Conservation (phyloP, 768 basidiomycete species). For the Trametes elegans region DNA sequence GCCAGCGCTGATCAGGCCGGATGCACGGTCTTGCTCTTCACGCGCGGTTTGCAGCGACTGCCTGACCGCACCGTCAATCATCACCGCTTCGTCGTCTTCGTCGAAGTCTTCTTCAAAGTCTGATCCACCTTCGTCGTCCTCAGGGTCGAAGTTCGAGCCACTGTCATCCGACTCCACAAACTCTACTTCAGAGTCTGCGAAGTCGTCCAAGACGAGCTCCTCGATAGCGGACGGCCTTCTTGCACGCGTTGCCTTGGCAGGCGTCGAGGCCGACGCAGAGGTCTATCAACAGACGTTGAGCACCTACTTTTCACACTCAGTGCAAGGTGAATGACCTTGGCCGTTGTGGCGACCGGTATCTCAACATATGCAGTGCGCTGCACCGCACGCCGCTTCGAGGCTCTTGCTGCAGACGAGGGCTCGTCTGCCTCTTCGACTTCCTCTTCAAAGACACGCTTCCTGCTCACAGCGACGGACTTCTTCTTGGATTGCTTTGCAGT, state of each 20-base stretch:
- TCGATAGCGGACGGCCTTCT: background rate
- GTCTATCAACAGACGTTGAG: background rate
- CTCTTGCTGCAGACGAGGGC: slow-evolving; percentile 8
- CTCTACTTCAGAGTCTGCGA: slow-evolving; percentile 22
- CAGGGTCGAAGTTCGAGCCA: slow-evolving; percentile 59
- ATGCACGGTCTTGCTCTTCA: slow-evolving; percentile 25
- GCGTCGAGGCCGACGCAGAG: background rate
- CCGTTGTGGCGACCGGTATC: slow-evolving; percentile 12
- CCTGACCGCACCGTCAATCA: slow-evolving; percentile 57
- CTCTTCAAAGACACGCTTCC: slow-evolving; percentile 15
- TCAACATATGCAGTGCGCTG: slow-evolving; percentile 24
- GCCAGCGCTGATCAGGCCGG: slow-evolving; percentile 35
- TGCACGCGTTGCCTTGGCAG: slow-evolving; percentile 6
- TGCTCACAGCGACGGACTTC: slow-evolving; percentile 13
- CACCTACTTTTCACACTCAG: background rate
- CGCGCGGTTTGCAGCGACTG: slow-evolving; percentile 44
- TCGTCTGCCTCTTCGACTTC: slow-evolving; percentile 4
- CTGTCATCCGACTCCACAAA: slow-evolving; percentile 53
- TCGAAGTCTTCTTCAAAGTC: slow-evolving; percentile 7
- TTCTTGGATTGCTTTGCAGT: background rate
- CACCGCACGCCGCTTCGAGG: slow-evolving; percentile 22
- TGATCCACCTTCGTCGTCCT: slow-evolving; percentile 26
- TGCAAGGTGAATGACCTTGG: slow-evolving; percentile 17
- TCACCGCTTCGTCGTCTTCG: slow-evolving; percentile 34
- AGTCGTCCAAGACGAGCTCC: slow-evolving; percentile 5